Evolutionary conservation across 2,329 filamentous ascomycete genomes (phyloP).

Genomic region (Blastomyces percursus): DNA sequence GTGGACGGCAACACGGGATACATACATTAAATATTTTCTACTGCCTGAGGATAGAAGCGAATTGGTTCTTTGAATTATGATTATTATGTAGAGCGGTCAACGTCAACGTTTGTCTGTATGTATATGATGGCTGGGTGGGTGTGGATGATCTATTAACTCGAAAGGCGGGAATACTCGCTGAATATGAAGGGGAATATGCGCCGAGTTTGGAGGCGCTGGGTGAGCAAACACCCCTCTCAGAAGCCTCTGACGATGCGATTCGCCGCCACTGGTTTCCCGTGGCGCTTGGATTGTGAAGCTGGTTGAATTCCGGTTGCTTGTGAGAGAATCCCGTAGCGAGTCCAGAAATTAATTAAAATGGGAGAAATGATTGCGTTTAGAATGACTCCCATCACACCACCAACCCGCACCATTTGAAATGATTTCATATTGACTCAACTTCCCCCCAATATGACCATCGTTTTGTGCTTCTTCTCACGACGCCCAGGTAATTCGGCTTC

Average conservation of each 20-base stretch:
- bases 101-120: neutral
- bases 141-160: neutral
- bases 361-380: neutral
- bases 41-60: neutral
- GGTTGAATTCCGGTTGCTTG: neutral
- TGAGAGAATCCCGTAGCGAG: neutral
- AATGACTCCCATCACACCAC: neutral
- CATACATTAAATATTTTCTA: neutral
- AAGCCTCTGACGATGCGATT: neutral
- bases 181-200: constrained; percentile 1
- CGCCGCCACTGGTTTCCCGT: neutral
- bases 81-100: neutral
- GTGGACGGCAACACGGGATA: neutral
- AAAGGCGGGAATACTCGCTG: neutral
- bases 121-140: neutral
- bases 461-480: neutral
- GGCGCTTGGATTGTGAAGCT: neutral
- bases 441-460: neutral
- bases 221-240: neutral
- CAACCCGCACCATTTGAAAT: neutral
- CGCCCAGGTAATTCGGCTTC: neutral
- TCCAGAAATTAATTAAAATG: neutral
- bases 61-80: neutral
- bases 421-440: neutral
- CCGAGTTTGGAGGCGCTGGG: neutral